Base-by-base conservation (phyloP, 495 filamentous ascomycete genomes). In the Copromyces sp. region DNA sequence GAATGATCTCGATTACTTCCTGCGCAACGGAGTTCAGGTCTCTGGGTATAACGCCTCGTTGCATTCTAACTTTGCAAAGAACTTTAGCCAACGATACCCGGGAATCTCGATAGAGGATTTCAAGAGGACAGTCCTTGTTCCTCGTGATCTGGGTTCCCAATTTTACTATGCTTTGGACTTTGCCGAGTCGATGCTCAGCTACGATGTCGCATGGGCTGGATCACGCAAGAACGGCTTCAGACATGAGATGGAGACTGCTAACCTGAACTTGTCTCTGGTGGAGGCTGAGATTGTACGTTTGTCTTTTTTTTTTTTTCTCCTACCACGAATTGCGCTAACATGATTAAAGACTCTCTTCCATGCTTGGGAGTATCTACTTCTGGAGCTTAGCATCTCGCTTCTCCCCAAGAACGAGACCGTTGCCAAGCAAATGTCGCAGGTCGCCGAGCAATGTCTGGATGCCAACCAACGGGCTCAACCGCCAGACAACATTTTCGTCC, bases 251-350 rank as follows among this genome's bases (percentile, higher is more conserved):
- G 88, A 89, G 77, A 88, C 87, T 74, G 95, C 94, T 42, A 98
- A 99, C 80, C 78, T 92, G 75, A 98, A 98, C 78, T 78, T 99
- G 71, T 95, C 93, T 24, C 83, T 97, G 17, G 93, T 98, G 61
- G 94, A 98, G 78, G 90, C 95, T 42, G 93, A 98, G 83, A 88
- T 95, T 74, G 91, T 94, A 87, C 83, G 92, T 88, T 73, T 24
- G 29, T 65, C 70, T 24, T 44, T 14, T 4, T 3, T 39, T 16
- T 3, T 39, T 32, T 3, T 24, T 61, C 4, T 44, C 11, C 3
- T 20, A 4, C 41, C 44, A 61, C 17, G 3, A 9, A 1, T 29
- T 61, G 75, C 61, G 35, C 79, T 85, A 81, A 85, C 78, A 73
- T 68, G 16, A 4, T 12, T 41, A 61, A 61, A 94, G 91, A 85